Base-by-base conservation (phyloP, 495 filamentous ascomycete species). In the Aspergillus cavernicola region DNA sequence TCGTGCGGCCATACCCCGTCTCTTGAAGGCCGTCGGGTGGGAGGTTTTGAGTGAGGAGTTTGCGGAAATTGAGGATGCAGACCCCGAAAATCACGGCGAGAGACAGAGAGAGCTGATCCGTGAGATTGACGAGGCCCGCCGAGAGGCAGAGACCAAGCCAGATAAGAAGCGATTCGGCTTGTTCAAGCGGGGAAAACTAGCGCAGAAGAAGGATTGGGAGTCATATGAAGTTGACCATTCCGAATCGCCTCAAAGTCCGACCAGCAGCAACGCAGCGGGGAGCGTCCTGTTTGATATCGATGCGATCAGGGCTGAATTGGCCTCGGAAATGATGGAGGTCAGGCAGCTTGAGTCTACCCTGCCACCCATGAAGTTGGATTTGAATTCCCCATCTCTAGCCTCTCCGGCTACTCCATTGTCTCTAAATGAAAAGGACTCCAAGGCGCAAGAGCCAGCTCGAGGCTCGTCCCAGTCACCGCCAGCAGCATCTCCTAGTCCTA, bases 11-110 rank as follows among this genome's bases (percentile, higher is more conserved):
- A 97, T 99, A 84, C 93, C 93, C 11, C 82, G 81, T 35, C 77
- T 99, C 8, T 75, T 99, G 13, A 82, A 87, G 35, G 83, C 89
- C 59, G 84, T 90, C 11, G 92, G 92, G 24, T 99, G 91, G 90
- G 69, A 87, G 41, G 87, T 97, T 2, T 81, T 93, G 57, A 88
- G 85, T 52, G 92, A 96, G 50, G 95, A 97, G 63, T 99, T 99
- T 64, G 83, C 85, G 1, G 93, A 99, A 67, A 97, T 99, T 45
- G 92, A 97, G 59, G 95, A 98, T 56, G 90, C 95, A 2, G 93
- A 99, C 62, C 93, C 93, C 3, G 95, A 97, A 4, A 90, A 93
- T 53, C 91, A 97, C 64, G 75, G 81, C 43, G 83, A 91, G 66
- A 79, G 91, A 23, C 93, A 99, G 70, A 79, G 88, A 31, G 92